phyloP scores from a whole-genome alignment of 441 rosid species.

The Syzygium malaccense region DNA sequence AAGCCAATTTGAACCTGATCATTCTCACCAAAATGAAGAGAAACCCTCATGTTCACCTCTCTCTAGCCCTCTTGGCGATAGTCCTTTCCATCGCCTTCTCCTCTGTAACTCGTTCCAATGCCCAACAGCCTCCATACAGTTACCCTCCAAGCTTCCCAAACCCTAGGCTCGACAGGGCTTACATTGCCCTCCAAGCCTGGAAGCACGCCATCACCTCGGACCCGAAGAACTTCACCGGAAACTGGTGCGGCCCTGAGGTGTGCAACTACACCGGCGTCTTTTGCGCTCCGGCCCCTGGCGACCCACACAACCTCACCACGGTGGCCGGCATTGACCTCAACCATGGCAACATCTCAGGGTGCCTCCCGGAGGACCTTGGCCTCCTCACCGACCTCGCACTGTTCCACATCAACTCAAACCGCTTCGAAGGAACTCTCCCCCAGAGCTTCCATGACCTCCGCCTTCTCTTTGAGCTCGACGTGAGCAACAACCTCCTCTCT shows the following conservation, averaged over 20 bases:
- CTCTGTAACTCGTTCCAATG: conserved; percentile 10
- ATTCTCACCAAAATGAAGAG: conserved; percentile 4
- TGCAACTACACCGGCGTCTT: conserved; percentile 78
- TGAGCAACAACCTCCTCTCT: conserved; percentile 60
- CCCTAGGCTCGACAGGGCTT: conserved; percentile 66
- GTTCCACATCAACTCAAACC: conserved; percentile 69
- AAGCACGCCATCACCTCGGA: conserved; percentile 54
- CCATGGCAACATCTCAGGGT: conserved; percentile 66
- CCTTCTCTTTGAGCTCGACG: conserved; percentile 60
- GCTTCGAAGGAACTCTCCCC: conserved; percentile 56
- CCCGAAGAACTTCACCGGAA: conserved; percentile 51
- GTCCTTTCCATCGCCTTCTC: conserved; percentile 14
- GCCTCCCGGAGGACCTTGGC: conserved; percentile 58
- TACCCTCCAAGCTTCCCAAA: conserved; percentile 18
- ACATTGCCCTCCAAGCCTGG: conserved; percentile 70
- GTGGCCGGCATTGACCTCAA: conserved; percentile 88
- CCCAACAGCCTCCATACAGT: conserved; percentile 5
- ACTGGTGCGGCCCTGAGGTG: conserved; percentile 73
- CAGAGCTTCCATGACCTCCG: conserved; percentile 32
- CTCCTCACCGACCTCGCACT: conserved; percentile 72
- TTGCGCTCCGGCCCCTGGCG: conserved; percentile 60
- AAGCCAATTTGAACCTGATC: background rate
- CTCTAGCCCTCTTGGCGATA: conserved; percentile 11
- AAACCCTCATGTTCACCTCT: background rate
- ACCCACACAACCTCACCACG: conserved; percentile 28